Evolutionary conservation across 495 filamentous ascomycete species (phyloP).

Genomic region (Lasiosphaeris hirsuta): DNA sequence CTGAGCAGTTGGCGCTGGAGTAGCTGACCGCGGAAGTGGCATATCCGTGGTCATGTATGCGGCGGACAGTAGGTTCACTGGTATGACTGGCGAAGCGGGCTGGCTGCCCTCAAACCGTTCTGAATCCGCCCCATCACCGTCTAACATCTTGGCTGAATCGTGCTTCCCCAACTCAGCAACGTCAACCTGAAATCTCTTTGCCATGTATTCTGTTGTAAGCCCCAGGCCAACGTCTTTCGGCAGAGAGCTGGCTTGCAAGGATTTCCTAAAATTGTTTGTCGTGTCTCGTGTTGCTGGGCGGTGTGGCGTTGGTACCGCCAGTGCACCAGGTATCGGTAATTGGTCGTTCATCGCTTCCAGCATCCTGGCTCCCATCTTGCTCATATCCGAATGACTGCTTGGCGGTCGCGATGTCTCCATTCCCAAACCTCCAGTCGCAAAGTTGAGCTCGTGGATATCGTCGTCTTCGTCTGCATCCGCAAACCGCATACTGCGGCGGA

Average conservation of each 20-base stretch:
- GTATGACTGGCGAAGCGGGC: constrained; percentile 6
- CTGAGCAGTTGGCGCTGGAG: constrained; percentile 20
- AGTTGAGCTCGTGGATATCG: constrained; percentile 29
- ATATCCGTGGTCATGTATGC: background rate
- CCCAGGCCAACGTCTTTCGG: constrained; percentile 31
- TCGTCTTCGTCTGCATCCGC: constrained; percentile 35
- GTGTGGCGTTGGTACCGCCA: constrained; percentile 18
- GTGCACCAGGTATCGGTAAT: constrained; percentile 27
- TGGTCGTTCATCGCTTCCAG: constrained; percentile 46
- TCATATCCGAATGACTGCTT: constrained; percentile 32
- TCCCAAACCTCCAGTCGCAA: constrained; percentile 16
- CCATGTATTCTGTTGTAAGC: constrained; percentile 25
- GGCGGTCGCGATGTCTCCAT: constrained; percentile 25
- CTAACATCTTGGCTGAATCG: constrained; percentile 30
- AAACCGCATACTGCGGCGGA: constrained; percentile 30
- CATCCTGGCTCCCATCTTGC: constrained; percentile 34
- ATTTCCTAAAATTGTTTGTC: constrained; percentile 34
- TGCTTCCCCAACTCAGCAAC: constrained; percentile 24
- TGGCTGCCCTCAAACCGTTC: background rate
- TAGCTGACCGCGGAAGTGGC: constrained; percentile 8
- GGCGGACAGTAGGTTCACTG: background rate
- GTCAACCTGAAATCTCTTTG: constrained; percentile 14
- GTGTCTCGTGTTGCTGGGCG: constrained; percentile 35
- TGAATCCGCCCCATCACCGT: constrained; percentile 10
- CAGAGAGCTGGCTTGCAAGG: constrained; percentile 30